These are phyloP conservation scores for Kandelia obovata DNA, from an alignment of 345 rosid genomes.

Conservation along the genomic window DNA sequence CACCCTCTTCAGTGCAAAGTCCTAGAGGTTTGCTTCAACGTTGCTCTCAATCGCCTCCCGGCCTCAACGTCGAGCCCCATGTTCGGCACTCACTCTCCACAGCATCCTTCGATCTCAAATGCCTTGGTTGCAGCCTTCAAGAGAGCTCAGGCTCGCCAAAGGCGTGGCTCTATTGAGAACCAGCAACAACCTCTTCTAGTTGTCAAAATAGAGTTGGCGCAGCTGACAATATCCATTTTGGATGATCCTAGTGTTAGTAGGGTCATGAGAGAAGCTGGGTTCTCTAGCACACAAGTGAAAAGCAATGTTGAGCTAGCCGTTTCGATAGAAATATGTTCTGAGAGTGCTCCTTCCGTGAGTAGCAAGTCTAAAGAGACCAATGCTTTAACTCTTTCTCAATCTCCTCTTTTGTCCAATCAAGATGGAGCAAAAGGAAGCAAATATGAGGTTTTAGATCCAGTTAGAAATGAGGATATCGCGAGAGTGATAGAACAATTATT, in stretches of 20 bases:
- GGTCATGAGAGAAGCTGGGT: constrained; percentile 43
- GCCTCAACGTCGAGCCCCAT: constrained; percentile 45
- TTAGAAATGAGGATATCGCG: constrained; percentile 57
- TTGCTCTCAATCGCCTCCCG: constrained; percentile 68
- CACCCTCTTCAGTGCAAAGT: constrained; percentile 72
- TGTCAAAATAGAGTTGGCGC: constrained; percentile 63
- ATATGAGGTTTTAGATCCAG: constrained; percentile 29
- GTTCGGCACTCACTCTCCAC: constrained; percentile 27
- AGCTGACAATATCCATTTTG: constrained; percentile 63
- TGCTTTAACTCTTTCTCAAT: constrained; percentile 23
- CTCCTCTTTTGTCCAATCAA: constrained; percentile 21
- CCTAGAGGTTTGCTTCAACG: constrained; percentile 79
- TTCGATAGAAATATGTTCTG: constrained; percentile 25
- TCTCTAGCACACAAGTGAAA: constrained; percentile 42
- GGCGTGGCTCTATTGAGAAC: constrained; percentile 68
- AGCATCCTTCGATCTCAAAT: constrained; percentile 58
- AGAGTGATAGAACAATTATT: constrained; percentile 54
- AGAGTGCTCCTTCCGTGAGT: constrained; percentile 2
- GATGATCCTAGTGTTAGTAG: constrained; percentile 81
- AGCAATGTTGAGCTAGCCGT: constrained; percentile 34
- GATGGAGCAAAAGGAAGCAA: constrained; percentile 16
- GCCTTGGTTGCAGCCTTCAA: constrained; percentile 71
- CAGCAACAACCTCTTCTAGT: constrained; percentile 64
- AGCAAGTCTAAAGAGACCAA: constrained; percentile 47
- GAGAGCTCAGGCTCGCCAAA: constrained; percentile 77